phyloP scores from a whole-genome alignment of 495 filamentous ascomycete species.

The Penicillium herquei region DNA sequence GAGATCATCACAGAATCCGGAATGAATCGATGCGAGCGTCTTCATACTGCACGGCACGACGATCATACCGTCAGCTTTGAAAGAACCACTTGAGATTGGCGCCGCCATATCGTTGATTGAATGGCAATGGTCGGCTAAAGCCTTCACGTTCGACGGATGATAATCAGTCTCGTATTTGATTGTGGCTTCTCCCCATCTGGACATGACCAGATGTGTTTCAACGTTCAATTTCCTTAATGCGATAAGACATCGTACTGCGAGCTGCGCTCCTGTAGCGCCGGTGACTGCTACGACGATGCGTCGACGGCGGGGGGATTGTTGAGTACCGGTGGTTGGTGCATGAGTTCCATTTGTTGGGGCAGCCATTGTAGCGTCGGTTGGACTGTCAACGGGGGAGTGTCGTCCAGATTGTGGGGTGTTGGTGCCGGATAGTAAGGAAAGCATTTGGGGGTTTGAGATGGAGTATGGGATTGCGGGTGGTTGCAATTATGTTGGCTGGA shows the following conservation, averaged over 20 bases:
- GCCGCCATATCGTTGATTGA: constrained; percentile 39
- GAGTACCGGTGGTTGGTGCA: not conserved
- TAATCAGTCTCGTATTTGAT: constrained; percentile 46
- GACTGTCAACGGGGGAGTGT: not conserved
- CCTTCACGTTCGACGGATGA: constrained; percentile 28
- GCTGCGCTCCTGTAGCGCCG: constrained; percentile 39
- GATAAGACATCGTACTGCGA: constrained; percentile 37
- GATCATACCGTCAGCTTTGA: constrained; percentile 38
- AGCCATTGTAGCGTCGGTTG: not conserved
- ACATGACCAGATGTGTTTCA: constrained; percentile 44
- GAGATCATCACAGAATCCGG: constrained; percentile 37
- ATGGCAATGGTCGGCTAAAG: constrained; percentile 39
- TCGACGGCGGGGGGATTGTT: constrained; percentile 7
- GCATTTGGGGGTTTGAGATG: not conserved
- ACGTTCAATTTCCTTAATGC: constrained; percentile 36
- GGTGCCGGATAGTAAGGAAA: not conserved
- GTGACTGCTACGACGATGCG: constrained; percentile 44
- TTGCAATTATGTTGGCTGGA: no score
- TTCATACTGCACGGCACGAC: constrained; percentile 44
- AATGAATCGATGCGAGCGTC: constrained; percentile 32
- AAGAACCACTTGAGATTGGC: constrained; percentile 35
- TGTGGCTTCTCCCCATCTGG: constrained; percentile 45
- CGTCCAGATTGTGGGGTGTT: not conserved
- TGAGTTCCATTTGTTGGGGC: not conserved
- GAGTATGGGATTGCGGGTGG: no score